Evolutionary conservation across 148 eudicot genomes (phyloP), one percentile per base, ranked within the genome.

Genomic region (Beta vulgaris): DNA sequence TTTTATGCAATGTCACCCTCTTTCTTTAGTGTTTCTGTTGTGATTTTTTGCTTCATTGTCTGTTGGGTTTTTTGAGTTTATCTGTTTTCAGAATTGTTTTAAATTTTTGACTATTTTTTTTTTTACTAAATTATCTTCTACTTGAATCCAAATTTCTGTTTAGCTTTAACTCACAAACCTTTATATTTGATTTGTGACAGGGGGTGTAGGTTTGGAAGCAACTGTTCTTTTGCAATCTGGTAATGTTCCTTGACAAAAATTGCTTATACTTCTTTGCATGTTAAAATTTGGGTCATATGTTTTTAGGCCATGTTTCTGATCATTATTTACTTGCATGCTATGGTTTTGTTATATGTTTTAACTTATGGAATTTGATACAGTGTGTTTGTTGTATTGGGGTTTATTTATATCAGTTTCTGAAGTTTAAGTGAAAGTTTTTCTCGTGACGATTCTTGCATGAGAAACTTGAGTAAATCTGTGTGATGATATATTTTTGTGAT

Each of bases 191-290:
- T 36, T 65, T 49, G 54, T 75, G 21, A 34, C 43, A 73, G 77
- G 77, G 35, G 26, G 10, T 43, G 25, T 10, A 60, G 57, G 19
- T 37, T 39, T 10, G 36, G 42, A 72, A 58, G 54, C 8, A 26
- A 29, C 53, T 6, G 14, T 2, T 25, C 21, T 7, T 48, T 42
- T 75, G 35, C 28, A 39, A 21, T 19, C 7, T 48, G 79, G 79
- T 69, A 76, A 42, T 31, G 3, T 71, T 61, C 61, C 62, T 16
- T 71, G 29, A 9, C 39, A 59, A 13, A 64, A 23, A 19, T 37
- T 72, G 34, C 8, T 49, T 61, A 29, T 48, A 26, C 53, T 8
- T 10, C 54, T 72, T 64, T 78, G 81, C 76, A 78, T 78, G 81
- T 63, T 42, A 12, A 39, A 36, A 4, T 53, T 51, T 78, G 36